Evolutionary conservation across 768 basidiomycete species (phyloP).

Genomic region (Termitomyces sp.): DNA sequence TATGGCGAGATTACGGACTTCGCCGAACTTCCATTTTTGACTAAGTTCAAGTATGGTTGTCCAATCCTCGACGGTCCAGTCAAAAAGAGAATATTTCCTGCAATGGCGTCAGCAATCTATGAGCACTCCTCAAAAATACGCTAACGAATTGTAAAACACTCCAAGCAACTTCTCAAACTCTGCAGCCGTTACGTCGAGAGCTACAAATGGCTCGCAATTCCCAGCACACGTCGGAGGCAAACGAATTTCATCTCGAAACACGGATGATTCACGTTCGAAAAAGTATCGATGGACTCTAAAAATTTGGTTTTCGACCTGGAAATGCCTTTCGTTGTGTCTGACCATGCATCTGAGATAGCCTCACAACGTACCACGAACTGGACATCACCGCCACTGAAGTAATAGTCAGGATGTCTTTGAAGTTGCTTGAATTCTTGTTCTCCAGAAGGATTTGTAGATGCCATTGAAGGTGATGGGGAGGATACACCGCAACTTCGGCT

Average conservation of each 20-base stretch:
- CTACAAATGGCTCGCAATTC: constrained; percentile 33
- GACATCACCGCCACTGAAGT: constrained; percentile 49
- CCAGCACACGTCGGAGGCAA: constrained; percentile 28
- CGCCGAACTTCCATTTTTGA: constrained; percentile 37
- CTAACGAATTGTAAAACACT: constrained; percentile 55
- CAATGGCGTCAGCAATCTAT: not conserved
- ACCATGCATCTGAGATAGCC: not conserved
- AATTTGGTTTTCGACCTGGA: constrained; percentile 49
- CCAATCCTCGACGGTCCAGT: constrained; percentile 49
- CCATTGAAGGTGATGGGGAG: not conserved
- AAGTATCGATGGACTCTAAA: constrained; percentile 61
- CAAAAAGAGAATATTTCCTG: constrained; percentile 54
- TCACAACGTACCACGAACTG: constrained; percentile 41
- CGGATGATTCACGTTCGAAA: constrained; percentile 54
- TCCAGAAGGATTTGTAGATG: not conserved
- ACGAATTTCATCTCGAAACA: constrained; percentile 35
- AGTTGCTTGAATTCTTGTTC: constrained; percentile 13
- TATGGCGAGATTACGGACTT: constrained; percentile 43
- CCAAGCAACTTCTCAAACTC: constrained; percentile 47
- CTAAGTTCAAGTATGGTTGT: constrained; percentile 47
- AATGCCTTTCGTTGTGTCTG: not conserved
- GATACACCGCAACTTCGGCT: not conserved
- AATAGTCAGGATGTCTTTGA: constrained; percentile 35
- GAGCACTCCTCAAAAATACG: not conserved
- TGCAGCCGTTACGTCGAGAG: constrained; percentile 27